Evolutionary conservation across 441 rosid genomes (phyloP), one percentile per base, ranked within the genome.

Genomic region (Viola pubescens): DNA sequence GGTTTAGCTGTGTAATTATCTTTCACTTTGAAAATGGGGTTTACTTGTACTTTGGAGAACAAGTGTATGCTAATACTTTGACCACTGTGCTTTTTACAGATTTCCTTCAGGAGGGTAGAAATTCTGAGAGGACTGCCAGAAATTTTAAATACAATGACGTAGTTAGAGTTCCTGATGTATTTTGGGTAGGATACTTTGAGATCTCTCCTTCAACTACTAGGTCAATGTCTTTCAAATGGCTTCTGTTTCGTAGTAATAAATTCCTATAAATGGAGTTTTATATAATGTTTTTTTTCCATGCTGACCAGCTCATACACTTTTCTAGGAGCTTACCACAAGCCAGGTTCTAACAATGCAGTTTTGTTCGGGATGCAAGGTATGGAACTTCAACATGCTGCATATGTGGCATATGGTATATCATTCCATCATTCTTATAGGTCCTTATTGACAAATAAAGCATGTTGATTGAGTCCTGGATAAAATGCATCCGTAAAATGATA

Each of bases 261-360:
- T 47, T 64, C 37, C 48, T 55, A 56, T 64, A 34, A 13, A 54
- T 46, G 51, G 46, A 60, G 40, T 9, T 53, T 3, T 61, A 16
- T 48, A n/a, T 54, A 40, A 53, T 39, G 4, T 46, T 70, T n/a
- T 56, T 16, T 50, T 54, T 54, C 37, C 58, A 61, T 62, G 42
- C 63, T 67, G 55, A 65, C 52, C 4, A 19, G 44, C 46, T 14
- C 48, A 41, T 43, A 6, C 64, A 42, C 61, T 51, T 63, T 43
- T 77, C 41, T 79, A 90, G 95, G 94, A 82, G 48, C 73, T 82
- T 47, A 91, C 98, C 4, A 85, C 95, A 58, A 76, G 69, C 48
- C 81, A 81, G 37, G 88, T 91, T 75, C 75, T 91, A 44, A 85
- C 89, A 8, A 91, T 91, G 98, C 80, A 88, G 72, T 91, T 86